Evolutionary conservation across 1,284 basidiomycete genomes (phyloP), one percentile per base, ranked within the genome.

Genomic region (Porphyrellus sp.): DNA sequence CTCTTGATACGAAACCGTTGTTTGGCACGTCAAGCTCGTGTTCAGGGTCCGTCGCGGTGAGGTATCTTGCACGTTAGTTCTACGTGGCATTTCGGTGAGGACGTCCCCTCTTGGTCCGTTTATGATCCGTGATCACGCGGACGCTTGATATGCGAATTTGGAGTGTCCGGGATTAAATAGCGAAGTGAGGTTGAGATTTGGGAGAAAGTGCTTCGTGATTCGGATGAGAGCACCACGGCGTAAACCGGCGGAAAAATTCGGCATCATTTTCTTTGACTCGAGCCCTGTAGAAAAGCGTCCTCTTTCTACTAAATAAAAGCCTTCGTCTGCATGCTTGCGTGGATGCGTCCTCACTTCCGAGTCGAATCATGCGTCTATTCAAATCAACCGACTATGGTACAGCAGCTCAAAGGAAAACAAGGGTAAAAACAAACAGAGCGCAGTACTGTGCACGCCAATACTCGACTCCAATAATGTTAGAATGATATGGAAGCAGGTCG

Each of bases 391-490:
- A 46, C 40, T 48, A 59, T 50, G 21, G 46, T 51, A 58, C 59
- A 56, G 42, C 21, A 49, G 37, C 43, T 35, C 6, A 11, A 37
- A 16, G 23, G 25, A 12, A 8, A 33, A 30, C 1, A 51, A 18
- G 12, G 4, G 27, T 21, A 57, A 44, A 56, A 48, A 45, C 38
- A 63, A 56, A 49, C 27, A 52, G 54, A 44, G 34, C 27, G 13
- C 35, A 44, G 47, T 37, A 51, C 27, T 7, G 18, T 24, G 43
- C 24, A 21, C 25, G 38, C 18, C 31, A 42, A 39, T 47, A 53
- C 55, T 44, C 50, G 18, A 46, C 52, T 42, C 60, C 55, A 39
- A 68, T 68, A 68, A 68, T 52, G 53, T 67, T 67, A 67, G 38
- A 20, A 49, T 30, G 43, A 48, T 62, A 57, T 63, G 33, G 33